Evolutionary conservation across 2,329 filamentous ascomycete genomes (phyloP).

Genomic region (Colletotrichum melonis): DNA sequence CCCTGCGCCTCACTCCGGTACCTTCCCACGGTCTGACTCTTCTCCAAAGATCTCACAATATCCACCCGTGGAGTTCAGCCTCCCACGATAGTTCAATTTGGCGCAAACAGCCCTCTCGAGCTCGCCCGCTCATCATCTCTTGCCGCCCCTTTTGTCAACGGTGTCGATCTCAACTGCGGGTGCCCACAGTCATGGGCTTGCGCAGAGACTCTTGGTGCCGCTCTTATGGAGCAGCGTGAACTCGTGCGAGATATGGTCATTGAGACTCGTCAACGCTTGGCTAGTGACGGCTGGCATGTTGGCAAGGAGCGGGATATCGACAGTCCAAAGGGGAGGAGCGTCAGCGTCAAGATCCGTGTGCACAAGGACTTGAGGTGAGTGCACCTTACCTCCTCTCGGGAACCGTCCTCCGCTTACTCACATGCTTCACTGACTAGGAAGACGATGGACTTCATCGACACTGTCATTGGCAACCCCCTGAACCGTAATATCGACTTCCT

Average conservation of each 20-base stretch:
- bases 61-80: constrained; percentile 63
- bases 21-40: background rate
- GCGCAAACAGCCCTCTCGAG: constrained; percentile 70
- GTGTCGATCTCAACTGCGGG: constrained; percentile 78
- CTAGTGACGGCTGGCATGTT: constrained; percentile 64
- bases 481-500: constrained; percentile 72
- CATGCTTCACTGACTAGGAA: constrained; percentile 46
- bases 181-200: constrained; percentile 81
- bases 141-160: constrained; percentile 70
- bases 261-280: constrained; percentile 64
- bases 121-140: constrained; percentile 72
- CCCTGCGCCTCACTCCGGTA: constrained; percentile 39
- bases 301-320: constrained; percentile 55
- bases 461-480: constrained; percentile 66
- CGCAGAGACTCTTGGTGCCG: constrained; percentile 74
- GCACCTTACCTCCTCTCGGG: background rate
- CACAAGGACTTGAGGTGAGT: constrained; percentile 69
- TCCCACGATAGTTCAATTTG: constrained; percentile 76
- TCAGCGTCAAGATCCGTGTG: constrained; percentile 78
- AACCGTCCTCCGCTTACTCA: background rate
- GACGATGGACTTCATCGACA: constrained; percentile 72
- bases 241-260: constrained; percentile 75
- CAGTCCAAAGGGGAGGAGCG: constrained; percentile 61
- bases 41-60: constrained; percentile 66
- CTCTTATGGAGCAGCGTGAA: constrained; percentile 74